Evolutionary conservation across 129 eudicot species (phyloP), one percentile per base, ranked within the genome.

Genomic region (Silybum marianum): DNA sequence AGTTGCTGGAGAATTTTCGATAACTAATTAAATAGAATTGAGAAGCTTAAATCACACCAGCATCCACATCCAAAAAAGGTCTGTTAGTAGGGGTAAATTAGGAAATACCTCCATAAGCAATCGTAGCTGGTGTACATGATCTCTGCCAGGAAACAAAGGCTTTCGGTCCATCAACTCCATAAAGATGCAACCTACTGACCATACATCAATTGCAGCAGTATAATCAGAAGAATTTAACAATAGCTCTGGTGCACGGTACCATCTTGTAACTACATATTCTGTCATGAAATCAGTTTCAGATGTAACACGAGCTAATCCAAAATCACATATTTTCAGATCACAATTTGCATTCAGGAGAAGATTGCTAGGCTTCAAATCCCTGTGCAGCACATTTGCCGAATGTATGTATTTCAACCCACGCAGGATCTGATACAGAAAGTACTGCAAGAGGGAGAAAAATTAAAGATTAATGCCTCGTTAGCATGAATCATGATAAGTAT

Each of bases 181-280:
- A 86, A 94, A 94, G 65, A 94, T 91, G 84, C 98, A 94, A 12
- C 98, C 98, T 34, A 94, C 98, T 46, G 97, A 91, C 98, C 98
- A 94, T 22, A 91, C 93, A 85, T 94, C 98, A 83, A 94, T 91
- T 10, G 97, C 97, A 19, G 98, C 90, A 44, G 95, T 88, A 80
- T 91, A 91, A 83, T 88, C 93, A 80, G 98, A 90, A 21, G 98
- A 90, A 76, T 91, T 94, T 42, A 94, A 79, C 88, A 94, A 82
- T n/a, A 94, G 88, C 86, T 94, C 98, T 46, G 98, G 98, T 77
- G 98, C 92, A 44, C 98, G 85, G 46, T 94, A 94, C 98, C 98
- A 94, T 84, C 97, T 88, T 30, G 98, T 91, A 51, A 94, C 98
- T 16, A 91, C 98, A 87, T 91, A 91, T 80, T 91, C 98, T 6